Conservation (phyloP, 192 early-diverging fungal genomes). For the Coemansia sp. region DNA sequence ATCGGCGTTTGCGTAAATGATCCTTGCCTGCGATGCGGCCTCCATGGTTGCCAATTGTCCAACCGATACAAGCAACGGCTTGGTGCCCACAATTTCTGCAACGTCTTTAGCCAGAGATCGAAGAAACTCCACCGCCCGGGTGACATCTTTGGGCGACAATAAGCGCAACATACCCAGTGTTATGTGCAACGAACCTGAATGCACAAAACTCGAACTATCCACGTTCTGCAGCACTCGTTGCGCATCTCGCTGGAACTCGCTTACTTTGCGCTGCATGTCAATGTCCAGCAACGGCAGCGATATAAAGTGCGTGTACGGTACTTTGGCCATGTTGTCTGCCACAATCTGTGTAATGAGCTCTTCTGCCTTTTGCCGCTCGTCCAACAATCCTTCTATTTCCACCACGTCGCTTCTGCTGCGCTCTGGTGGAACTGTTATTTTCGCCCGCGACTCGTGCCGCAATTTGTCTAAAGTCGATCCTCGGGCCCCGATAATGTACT, state of each 20-base stretch:
- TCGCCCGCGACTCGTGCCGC: constrained; percentile 14
- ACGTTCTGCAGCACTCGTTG: background rate
- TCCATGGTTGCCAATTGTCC: constrained; percentile 33
- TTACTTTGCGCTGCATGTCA: constrained; percentile 29
- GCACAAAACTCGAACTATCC: constrained; percentile 10
- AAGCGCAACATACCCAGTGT: constrained; percentile 50
- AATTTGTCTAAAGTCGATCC: constrained; percentile 7
- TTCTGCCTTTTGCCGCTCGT: constrained; percentile 13
- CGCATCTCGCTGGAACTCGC: constrained; percentile 17
- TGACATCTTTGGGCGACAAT: constrained; percentile 13
- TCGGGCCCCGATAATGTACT: constrained; percentile 9
- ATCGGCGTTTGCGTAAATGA: constrained; percentile 23
- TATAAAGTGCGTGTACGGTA: constrained; percentile 46
- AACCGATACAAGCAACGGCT: constrained; percentile 24
- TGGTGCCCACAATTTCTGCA: constrained; percentile 9
- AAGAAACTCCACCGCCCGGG: constrained; percentile 22
- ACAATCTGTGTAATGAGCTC: constrained; percentile 21
- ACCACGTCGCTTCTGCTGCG: constrained; percentile 15
- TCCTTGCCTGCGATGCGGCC: constrained; percentile 12
- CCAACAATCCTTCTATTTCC: constrained; percentile 23
- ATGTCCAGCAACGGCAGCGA: constrained; percentile 28
- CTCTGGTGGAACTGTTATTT: constrained; percentile 24
- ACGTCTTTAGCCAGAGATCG: constrained; percentile 24
- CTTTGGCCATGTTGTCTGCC: constrained; percentile 12
- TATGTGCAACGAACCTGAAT: constrained; percentile 29